Percentiles rank a stretch among this genome's conserved stretches.
These are phyloP conservation scores for Ceraceosorus guamensis DNA, from an alignment of 1,284 basidiomycete genomes.

Conservation along the genomic window DNA sequence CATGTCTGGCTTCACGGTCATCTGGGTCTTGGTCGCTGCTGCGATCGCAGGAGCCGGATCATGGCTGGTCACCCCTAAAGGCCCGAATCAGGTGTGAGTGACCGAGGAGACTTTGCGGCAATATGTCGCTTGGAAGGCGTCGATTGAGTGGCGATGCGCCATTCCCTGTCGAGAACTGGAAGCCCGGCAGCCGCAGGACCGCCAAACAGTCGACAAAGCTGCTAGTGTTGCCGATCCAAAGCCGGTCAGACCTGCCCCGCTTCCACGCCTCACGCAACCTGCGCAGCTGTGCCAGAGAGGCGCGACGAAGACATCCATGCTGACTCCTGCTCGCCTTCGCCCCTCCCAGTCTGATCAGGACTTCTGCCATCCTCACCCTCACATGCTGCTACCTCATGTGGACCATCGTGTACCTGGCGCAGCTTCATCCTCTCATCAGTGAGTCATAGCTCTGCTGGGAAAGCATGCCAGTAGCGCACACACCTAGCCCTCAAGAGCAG, in stretches of 20 bases:
- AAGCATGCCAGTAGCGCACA: no score
- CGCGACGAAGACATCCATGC: background rate
- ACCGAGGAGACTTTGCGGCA: no score
- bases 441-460: no score
- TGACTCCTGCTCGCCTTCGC: background rate
- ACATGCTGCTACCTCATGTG: slow-evolving; percentile 48
- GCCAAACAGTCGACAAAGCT: no score
- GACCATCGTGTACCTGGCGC: slow-evolving; percentile 47
- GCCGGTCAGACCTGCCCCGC: background rate
- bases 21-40: slow-evolving; percentile 38
- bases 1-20: slow-evolving; percentile 46
- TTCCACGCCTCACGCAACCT: background rate
- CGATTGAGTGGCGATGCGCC: background rate
- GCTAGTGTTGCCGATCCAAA: no score
- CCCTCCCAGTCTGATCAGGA: slow-evolving; percentile 35
- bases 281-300: background rate
- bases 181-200: no score
- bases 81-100: slow-evolving; percentile 47
- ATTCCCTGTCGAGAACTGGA: no score
- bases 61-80: slow-evolving; percentile 42
- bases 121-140: background rate
- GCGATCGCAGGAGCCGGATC: slow-evolving; percentile 25
- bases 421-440: slow-evolving; percentile 47
- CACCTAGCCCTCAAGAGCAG: no score
- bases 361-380: slow-evolving; percentile 33